phyloP scores from a whole-genome alignment of 2,329 filamentous ascomycete species.

The Thielaviopsis punctulata region DNA sequence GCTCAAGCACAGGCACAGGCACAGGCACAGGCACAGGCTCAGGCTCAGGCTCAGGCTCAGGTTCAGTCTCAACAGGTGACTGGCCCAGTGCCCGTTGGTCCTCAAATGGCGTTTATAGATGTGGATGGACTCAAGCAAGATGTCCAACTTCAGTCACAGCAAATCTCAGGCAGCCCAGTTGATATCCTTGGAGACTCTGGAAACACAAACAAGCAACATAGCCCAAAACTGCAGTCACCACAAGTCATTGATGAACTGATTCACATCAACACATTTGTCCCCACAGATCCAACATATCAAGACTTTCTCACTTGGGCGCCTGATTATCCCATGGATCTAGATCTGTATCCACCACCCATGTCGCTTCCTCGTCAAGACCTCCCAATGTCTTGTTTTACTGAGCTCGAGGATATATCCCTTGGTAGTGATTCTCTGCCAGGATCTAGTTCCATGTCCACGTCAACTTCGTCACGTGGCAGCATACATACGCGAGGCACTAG shows the following conservation, averaged over 20 bases:
- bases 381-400: constrained; percentile 21
- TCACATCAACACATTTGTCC: constrained; percentile 22
- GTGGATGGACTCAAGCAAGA: constrained; percentile 16
- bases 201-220: constrained; percentile 19
- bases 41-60: constrained; percentile 4
- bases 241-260: constrained; percentile 25
- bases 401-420: constrained; percentile 25
- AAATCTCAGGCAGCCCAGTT: background rate
- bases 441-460: constrained; percentile 13
- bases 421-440: constrained; percentile 23
- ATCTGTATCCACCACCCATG: constrained; percentile 22
- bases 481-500: constrained; percentile 31
- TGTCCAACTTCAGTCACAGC: constrained; percentile 3
- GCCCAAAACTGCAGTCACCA: constrained; percentile 7
- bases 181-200: background rate
- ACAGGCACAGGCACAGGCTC: background rate
- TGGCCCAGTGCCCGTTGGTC: constrained; percentile 2
- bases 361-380: constrained; percentile 21
- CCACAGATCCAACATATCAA: constrained; percentile 23
- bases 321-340: constrained; percentile 27
- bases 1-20: constrained; percentile 5
- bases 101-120: constrained; percentile 23
- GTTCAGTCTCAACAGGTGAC: background rate
- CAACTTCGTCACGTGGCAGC: constrained; percentile 25
- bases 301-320: constrained; percentile 26